These are phyloP conservation scores for Tricholoma matsutake DNA, from an alignment of 768 basidiomycete genomes.

Conservation along the genomic window DNA sequence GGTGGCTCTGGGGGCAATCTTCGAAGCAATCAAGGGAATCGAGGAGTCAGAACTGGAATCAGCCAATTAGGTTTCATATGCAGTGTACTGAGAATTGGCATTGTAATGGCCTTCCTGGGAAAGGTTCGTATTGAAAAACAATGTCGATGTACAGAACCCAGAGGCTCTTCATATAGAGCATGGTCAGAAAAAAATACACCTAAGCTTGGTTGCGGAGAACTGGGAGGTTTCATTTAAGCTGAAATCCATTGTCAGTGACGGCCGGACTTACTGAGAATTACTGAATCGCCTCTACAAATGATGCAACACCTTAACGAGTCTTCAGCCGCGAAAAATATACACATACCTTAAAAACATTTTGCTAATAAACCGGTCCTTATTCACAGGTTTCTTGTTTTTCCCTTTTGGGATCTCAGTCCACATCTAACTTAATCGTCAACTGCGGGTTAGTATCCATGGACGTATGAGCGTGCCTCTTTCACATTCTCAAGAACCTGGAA, in stretches of 20 bases:
- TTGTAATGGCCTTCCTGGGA: background rate
- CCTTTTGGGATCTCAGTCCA: slow-evolving; percentile 99
- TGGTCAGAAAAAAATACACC: background rate
- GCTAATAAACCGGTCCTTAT: slow-evolving; percentile 99
- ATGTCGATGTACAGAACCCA: background rate
- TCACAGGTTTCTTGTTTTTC: slow-evolving; percentile 97
- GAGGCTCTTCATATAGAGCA: background rate
- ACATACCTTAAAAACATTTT: slow-evolving; percentile 95
- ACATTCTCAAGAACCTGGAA: slow-evolving; percentile 92
- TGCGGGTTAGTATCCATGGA: background rate
- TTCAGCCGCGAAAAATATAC: background rate
- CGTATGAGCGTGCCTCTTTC: slow-evolving; percentile 68
- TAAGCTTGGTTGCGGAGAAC: slow-evolving; percentile 77
- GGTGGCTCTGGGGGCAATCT: slow-evolving; percentile 55
- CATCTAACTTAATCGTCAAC: slow-evolving; percentile 58
- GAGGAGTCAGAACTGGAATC: slow-evolving; percentile 11
- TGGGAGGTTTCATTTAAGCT: slow-evolving; percentile 35
- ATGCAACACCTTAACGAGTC: slow-evolving; percentile 3
- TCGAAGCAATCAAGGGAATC: slow-evolving; percentile 43
- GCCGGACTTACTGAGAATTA: slow-evolving; percentile 80
- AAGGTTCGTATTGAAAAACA: background rate
- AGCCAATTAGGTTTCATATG: background rate
- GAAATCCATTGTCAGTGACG: slow-evolving; percentile 11
- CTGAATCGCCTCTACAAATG: slow-evolving; percentile 82
- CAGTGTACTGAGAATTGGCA: background rate